phyloP scores from a whole-genome alignment of 345 rosid genomes.

The Eucalyptus regnans region DNA sequence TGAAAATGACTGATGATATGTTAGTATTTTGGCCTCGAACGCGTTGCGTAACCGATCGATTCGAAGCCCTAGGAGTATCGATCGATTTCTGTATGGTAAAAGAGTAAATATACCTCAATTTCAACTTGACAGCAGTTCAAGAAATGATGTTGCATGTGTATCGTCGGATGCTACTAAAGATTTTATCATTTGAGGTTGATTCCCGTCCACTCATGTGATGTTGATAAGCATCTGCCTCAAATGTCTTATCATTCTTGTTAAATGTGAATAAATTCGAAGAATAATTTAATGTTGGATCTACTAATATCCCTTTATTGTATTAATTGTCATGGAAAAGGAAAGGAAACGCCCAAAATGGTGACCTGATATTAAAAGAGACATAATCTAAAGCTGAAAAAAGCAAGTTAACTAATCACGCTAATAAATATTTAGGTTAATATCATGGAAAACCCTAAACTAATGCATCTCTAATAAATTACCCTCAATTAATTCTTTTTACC shows the following conservation, averaged over 20 bases:
- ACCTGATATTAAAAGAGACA: background rate
- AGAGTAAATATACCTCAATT: background rate
- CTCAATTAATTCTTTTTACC: too few relatives aligned
- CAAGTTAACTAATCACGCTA: background rate
- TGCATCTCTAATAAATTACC: too few relatives aligned
- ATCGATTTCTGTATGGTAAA: background rate
- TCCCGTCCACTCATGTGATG: background rate
- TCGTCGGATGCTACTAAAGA: background rate
- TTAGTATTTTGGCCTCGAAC: background rate
- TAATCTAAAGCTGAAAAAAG: background rate
- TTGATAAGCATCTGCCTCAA: background rate
- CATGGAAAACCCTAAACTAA: too few relatives aligned
- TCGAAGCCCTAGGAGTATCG: background rate
- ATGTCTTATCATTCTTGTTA: background rate
- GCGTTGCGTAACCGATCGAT: background rate
- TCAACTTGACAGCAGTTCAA: background rate
- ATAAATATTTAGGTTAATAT: background rate
- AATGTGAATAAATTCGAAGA: background rate
- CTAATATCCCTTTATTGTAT: background rate
- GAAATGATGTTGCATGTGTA: background rate
- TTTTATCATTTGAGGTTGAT: background rate
- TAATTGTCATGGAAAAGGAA: background rate
- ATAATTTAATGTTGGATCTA: background rate
- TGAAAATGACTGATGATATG: background rate
- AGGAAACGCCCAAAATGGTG: background rate